phyloP scores from a whole-genome alignment of 495 filamentous ascomycete species.

The Hamigera avellanea region DNA sequence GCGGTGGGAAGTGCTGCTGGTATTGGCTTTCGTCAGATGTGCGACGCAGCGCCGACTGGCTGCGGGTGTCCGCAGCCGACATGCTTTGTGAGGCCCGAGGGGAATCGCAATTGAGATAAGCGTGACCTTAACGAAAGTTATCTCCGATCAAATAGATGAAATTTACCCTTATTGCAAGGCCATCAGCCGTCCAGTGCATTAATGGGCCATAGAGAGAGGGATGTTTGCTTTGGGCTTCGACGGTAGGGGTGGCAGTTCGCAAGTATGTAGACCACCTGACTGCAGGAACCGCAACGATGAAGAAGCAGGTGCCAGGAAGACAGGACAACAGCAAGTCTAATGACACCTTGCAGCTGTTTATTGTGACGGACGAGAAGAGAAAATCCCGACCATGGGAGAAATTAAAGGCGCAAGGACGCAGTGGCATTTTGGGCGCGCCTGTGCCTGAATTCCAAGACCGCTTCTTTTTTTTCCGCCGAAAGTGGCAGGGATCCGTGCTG shows the following conservation, averaged over 20 bases:
- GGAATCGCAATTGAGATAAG: neutral
- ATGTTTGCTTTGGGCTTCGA: too few relatives aligned
- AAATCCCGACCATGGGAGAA: too few relatives aligned
- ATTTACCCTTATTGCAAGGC: neutral
- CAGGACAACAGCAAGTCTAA: too few relatives aligned
- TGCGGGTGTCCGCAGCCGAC: conserved; percentile 1
- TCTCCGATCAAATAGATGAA: neutral
- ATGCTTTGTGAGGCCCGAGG: neutral
- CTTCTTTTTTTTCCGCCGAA: neutral
- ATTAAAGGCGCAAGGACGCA: too few relatives aligned
- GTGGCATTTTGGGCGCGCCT: neutral
- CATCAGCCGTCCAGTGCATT: neutral
- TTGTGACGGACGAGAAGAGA: too few relatives aligned
- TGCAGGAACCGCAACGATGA: too few relatives aligned
- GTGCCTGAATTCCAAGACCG: neutral
- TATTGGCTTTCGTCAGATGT: neutral
- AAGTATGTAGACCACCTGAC: too few relatives aligned
- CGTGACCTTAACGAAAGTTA: neutral
- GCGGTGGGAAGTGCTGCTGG: conserved; percentile 1
- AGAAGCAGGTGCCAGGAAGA: too few relatives aligned
- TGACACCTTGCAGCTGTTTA: too few relatives aligned
- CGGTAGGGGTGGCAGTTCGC: too few relatives aligned
- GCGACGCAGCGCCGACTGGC: neutral
- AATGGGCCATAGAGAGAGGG: too few relatives aligned
- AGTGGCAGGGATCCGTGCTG: neutral